A percentile compares a stretch with the other conserved stretches of the same genome.
These are phyloP conservation scores for Ganoderma sinense DNA, from an alignment of 1,284 basidiomycete species.

Conservation along the genomic window DNA sequence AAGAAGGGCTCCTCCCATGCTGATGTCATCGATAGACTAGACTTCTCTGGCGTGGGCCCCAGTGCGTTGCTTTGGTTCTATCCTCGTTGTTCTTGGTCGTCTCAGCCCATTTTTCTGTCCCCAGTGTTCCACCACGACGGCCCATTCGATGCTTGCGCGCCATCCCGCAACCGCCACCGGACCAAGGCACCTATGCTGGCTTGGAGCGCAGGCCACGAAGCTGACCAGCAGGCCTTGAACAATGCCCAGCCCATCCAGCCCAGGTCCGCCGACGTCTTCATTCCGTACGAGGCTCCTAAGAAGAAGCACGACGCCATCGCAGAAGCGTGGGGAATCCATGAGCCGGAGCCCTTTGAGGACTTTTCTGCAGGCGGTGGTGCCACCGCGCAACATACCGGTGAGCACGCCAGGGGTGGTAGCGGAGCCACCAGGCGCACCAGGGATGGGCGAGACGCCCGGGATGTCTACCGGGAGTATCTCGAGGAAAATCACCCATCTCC, in stretches of 20 bases:
- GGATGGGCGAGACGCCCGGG: conserved; percentile 50
- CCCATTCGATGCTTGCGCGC: conserved; percentile 88
- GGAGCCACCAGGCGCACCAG: conserved; percentile 31
- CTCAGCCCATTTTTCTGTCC: conserved; percentile 17
- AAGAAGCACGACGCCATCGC: conserved; percentile 84
- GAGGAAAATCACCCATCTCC: conserved; percentile 43
- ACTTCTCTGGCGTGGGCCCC: conserved; percentile 74
- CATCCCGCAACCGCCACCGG: conserved; percentile 82
- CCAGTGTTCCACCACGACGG: conserved; percentile 90
- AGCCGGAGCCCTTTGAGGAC: conserved; percentile 87
- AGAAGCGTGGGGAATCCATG: conserved; percentile 89
- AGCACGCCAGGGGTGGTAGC: conserved; percentile 27
- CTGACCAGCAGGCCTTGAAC: conserved; percentile 45
- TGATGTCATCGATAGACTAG: conserved; percentile 71
- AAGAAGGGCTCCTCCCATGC: conserved; percentile 78
- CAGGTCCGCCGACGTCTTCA: conserved; percentile 53
- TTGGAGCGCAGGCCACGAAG: conserved; percentile 64
- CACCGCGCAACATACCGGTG: conserved; percentile 45
- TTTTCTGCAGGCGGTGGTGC: conserved; percentile 78
- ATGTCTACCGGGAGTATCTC: conserved; percentile 49
- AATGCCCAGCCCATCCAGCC: conserved; percentile 42
- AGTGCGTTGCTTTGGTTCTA: conserved; percentile 61
- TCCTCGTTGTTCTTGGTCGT: conserved; percentile 8
- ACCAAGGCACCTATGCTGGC: conserved; percentile 83
- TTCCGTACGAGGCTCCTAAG: conserved; percentile 68